Evolutionary conservation across 1,139 yeast species (phyloP).

Genomic region (Suhomyces coccinellae): DNA sequence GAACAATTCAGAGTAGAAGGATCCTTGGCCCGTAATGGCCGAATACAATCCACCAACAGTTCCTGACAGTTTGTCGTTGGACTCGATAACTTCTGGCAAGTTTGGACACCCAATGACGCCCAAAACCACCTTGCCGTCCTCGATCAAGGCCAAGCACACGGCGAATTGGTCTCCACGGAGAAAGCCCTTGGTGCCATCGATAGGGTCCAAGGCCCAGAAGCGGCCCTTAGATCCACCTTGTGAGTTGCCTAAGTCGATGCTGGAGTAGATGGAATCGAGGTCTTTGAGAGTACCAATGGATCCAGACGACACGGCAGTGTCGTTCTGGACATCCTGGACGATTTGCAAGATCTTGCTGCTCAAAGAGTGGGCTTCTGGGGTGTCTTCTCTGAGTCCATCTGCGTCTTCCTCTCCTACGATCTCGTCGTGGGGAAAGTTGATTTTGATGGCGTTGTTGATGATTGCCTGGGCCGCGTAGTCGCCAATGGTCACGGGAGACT

Average conservation of each 20-base stretch:
- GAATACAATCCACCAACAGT: slow-evolving; percentile 69
- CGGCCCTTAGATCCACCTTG: slow-evolving; percentile 77
- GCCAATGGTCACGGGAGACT: slow-evolving; percentile 95
- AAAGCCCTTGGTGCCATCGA: slow-evolving; percentile 97
- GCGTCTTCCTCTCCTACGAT: slow-evolving; percentile 96
- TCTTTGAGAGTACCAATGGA: slow-evolving; percentile 45
- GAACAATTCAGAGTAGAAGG: slow-evolving; percentile 56
- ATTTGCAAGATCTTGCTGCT: slow-evolving; percentile 50
- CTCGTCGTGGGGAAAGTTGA: slow-evolving; percentile 79
- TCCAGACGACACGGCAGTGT: slow-evolving; percentile 25
- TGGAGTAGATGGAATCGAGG: slow-evolving; percentile 53
- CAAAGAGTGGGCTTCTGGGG: slow-evolving; percentile 33
- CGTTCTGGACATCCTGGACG: slow-evolving; percentile 45
- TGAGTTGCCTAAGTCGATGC: slow-evolving; percentile 78
- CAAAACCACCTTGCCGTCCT: slow-evolving; percentile 77
- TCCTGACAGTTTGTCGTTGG: slow-evolving; percentile 40
- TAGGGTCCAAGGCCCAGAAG: slow-evolving; percentile 97
- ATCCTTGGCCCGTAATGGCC: slow-evolving; percentile 74
- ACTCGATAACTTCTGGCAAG: slow-evolving; percentile 53
- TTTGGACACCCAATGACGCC: slow-evolving; percentile 98
- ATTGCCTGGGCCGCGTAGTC: slow-evolving; percentile 97
- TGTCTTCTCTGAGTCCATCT: slow-evolving; percentile 52
- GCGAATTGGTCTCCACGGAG: slow-evolving; percentile 96
- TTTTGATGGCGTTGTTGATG: slow-evolving; percentile 76
- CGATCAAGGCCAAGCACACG: slow-evolving; percentile 87